phyloP scores from a whole-genome alignment of 345 rosid genomes.

The Citrus hindsii region DNA sequence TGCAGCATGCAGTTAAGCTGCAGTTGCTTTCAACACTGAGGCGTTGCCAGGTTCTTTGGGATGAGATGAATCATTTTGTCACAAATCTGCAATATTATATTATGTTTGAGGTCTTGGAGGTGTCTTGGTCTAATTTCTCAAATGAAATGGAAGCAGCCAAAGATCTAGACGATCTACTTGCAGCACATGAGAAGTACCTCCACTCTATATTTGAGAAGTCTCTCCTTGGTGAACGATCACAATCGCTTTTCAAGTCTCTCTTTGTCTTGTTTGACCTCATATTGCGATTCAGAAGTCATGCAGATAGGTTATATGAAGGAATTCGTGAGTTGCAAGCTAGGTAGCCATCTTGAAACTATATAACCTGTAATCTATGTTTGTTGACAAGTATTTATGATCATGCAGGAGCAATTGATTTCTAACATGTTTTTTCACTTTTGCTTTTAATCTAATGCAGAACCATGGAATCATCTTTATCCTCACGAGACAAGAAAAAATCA shows the following conservation, averaged over 20 bases:
- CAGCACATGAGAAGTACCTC: slow-evolving; percentile 92
- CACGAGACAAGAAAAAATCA: slow-evolving; percentile 43
- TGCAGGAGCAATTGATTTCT: not conserved
- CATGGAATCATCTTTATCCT: slow-evolving; percentile 47
- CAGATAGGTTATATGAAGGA: slow-evolving; percentile 87
- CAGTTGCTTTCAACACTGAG: slow-evolving; percentile 82
- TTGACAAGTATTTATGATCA: not conserved
- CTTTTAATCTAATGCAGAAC: slow-evolving; percentile 39
- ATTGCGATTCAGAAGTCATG: slow-evolving; percentile 79
- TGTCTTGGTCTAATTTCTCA: slow-evolving; percentile 89
- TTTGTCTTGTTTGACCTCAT: slow-evolving; percentile 89
- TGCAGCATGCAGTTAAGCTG: slow-evolving; percentile 63
- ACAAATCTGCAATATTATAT: slow-evolving; percentile 95
- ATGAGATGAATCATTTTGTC: slow-evolving; percentile 97
- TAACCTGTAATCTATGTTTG: not conserved
- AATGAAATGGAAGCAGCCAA: slow-evolving; percentile 87
- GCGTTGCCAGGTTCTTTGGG: slow-evolving; percentile 93
- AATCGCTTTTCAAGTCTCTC: slow-evolving; percentile 68
- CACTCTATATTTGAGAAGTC: slow-evolving; percentile 83
- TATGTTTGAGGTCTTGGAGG: slow-evolving; percentile 98
- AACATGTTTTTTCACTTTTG: not conserved
- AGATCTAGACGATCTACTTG: slow-evolving; percentile 96
- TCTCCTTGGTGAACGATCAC: slow-evolving; percentile 89
- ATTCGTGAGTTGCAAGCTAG: slow-evolving; percentile 83
- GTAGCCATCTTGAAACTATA: slow-evolving; percentile 30